phyloP scores from a whole-genome alignment of 495 filamentous ascomycete species.

The Tuber aestivum region DNA sequence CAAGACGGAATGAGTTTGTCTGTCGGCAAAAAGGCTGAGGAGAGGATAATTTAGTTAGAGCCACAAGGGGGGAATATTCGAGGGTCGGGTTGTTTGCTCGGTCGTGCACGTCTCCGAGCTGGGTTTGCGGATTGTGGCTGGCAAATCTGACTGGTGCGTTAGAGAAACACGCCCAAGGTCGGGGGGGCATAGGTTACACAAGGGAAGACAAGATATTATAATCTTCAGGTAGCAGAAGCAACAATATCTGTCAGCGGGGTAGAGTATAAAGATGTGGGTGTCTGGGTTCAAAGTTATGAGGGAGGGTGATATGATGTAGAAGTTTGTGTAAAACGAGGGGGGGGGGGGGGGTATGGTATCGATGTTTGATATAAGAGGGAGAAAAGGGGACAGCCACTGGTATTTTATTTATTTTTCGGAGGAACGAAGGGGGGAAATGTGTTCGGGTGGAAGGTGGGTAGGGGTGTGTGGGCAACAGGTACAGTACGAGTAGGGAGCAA shows the following conservation, averaged over 20 bases:
- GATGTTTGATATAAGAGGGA: not conserved
- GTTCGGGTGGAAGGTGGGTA: not conserved
- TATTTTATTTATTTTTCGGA: not conserved
- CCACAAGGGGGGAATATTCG: not conserved
- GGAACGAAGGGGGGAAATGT: not conserved
- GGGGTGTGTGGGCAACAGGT: too few species aligned
- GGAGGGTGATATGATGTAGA: not conserved
- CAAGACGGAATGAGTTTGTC: not conserved
- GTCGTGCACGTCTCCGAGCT: not conserved
- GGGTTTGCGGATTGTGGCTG: not conserved
- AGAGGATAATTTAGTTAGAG: not conserved
- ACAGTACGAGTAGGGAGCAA: too few species aligned
- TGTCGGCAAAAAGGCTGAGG: not conserved
- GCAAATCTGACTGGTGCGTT: not conserved
- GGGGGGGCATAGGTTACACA: conserved; percentile 12
- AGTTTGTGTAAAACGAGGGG: not conserved
- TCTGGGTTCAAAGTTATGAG: not conserved
- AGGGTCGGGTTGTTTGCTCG: not conserved
- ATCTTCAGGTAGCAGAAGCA: not conserved
- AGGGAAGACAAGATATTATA: conserved; percentile 40
- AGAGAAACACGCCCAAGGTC: not conserved
- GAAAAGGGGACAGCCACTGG: not conserved
- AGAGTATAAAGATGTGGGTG: not conserved
- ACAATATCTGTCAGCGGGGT: not conserved
- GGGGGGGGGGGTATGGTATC: not conserved